Evolutionary conservation across 2,329 filamentous ascomycete species (phyloP).

Genomic region (Botrytis porri): DNA sequence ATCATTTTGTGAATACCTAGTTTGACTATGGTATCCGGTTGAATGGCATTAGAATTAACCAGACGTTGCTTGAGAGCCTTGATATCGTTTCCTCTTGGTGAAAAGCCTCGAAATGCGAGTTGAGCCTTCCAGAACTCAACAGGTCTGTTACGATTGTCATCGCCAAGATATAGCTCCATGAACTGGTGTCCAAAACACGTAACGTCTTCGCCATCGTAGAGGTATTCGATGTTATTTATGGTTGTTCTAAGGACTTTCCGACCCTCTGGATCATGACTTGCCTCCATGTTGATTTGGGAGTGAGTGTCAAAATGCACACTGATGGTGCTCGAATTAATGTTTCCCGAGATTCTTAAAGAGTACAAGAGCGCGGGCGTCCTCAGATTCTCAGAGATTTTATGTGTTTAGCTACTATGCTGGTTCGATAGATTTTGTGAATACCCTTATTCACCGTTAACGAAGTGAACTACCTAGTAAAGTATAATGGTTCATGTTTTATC

Average conservation of each 20-base stretch:
- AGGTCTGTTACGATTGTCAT: not conserved
- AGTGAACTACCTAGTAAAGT: not conserved
- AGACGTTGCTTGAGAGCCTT: not conserved
- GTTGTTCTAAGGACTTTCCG: not conserved
- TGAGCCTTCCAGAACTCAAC: not conserved
- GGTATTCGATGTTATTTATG: not conserved
- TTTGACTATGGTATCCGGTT: not conserved
- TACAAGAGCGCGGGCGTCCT: not conserved
- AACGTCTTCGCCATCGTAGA: not conserved
- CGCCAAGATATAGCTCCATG: not conserved
- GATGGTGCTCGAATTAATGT: not conserved
- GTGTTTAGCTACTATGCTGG: not conserved
- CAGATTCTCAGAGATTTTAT: not conserved
- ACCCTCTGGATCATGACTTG: not conserved
- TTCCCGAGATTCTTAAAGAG: not conserved
- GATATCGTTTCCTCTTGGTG: not conserved
- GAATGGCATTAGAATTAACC: too few species aligned
- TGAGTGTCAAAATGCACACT: not conserved
- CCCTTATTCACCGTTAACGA: not conserved
- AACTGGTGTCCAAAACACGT: not conserved
- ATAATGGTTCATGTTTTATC: not conserved
- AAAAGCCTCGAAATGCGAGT: not conserved
- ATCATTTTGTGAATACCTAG: not conserved
- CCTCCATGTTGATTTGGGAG: not conserved
- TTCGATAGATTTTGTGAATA: not conserved